These are phyloP conservation scores for Curvularia hawaiiensis DNA, from an alignment of 2,329 filamentous ascomycete genomes.

Conservation along the genomic window DNA sequence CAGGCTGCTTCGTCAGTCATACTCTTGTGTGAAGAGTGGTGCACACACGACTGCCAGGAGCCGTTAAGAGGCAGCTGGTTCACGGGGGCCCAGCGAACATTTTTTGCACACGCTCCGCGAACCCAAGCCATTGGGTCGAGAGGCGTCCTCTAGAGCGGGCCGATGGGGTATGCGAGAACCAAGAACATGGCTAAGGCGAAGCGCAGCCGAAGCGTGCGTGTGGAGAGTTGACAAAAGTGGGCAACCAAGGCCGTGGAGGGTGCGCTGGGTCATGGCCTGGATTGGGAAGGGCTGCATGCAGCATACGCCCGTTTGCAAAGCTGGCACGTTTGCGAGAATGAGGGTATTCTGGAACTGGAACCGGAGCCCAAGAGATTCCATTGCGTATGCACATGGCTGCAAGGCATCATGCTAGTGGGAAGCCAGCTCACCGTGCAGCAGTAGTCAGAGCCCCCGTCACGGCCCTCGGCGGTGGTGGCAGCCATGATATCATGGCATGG, in stretches of 20 bases:
- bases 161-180: constrained; percentile 10
- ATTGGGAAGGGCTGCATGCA: constrained; percentile 9
- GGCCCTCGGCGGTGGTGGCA: constrained; percentile 2
- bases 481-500: constrained; percentile 11
- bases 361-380: constrained; percentile 8
- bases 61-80: constrained; percentile 13
- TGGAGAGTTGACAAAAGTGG: constrained; percentile 8
- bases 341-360: constrained; percentile 11
- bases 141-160: constrained; percentile 14
- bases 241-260: neutral
- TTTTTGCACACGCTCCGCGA: constrained; percentile 12
- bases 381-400: constrained; percentile 15
- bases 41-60: constrained; percentile 21
- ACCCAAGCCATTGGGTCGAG: constrained; percentile 12
- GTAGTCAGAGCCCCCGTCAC: constrained; percentile 11
- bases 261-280: constrained; percentile 1
- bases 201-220: constrained; percentile 4
- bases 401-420: constrained; percentile 17
- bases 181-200: constrained; percentile 8
- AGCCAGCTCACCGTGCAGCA: constrained; percentile 24
- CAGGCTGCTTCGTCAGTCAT: constrained; percentile 28
- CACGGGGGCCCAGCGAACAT: neutral
- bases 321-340: constrained; percentile 6
- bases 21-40: constrained; percentile 19
- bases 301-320: constrained; percentile 3